These are phyloP conservation scores for Auxenochlorella pyrenoidosa DNA, from an alignment of 139 green algal genomes.

Conservation along the genomic window DNA sequence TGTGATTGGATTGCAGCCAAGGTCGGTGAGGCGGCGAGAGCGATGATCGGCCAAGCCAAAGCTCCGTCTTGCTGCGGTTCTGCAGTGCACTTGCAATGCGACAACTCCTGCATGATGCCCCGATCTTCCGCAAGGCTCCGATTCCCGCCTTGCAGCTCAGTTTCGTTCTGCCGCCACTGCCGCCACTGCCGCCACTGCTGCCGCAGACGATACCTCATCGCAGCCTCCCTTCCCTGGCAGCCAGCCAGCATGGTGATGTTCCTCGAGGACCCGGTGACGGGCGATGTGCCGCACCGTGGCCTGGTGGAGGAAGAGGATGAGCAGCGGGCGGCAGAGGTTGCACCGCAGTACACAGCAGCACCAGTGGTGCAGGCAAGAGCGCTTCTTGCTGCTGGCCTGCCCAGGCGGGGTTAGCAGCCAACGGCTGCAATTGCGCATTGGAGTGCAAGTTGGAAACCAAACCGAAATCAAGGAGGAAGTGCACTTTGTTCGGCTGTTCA, in stretches of 20 bases:
- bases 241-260: slow-evolving; percentile 8
- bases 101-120: no score
- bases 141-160: no score
- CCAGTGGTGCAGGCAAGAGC: background rate
- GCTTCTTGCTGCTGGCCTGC: background rate
- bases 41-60: no score
- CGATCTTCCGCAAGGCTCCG: no score
- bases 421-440: background rate
- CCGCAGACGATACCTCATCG: background rate
- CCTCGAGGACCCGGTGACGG: slow-evolving; percentile 46
- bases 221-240: background rate
- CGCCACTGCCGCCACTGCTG: background rate
- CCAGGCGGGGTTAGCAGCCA: background rate
- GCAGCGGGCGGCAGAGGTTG: slow-evolving; percentile 15
- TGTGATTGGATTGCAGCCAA: no score
- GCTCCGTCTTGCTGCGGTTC: no score
- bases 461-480: no score
- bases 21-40: no score
- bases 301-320: slow-evolving; percentile 47
- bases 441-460: no score
- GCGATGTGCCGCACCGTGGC: slow-evolving; percentile 33
- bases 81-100: no score
- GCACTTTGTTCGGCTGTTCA: background rate
- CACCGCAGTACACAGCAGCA: slow-evolving; percentile 16
- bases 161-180: background rate